Evolutionary conservation across 805 yeast species (phyloP), one percentile per base, ranked within the genome.

Genomic region (Metschnikowia lunata): DNA sequence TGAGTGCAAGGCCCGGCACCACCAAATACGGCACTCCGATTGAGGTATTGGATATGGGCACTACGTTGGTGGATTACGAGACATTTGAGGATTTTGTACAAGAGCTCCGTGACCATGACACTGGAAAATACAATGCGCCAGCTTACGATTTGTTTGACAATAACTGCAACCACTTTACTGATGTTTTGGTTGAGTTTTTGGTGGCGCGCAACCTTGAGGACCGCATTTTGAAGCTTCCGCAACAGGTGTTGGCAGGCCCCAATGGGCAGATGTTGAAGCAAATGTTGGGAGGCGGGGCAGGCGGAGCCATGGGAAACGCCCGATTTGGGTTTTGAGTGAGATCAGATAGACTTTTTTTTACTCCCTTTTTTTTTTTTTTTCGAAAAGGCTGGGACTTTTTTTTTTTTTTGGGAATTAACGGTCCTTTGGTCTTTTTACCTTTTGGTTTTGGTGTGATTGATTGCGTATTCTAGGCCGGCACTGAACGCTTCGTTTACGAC

Each of bases 151-250:
- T 82, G 46, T 79, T 82, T 46, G 71, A 72, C 42, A 82, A 82
- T 60, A 82, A 82, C 56, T 82, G 88, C 61, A 82, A 82, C 61
- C 83, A 83, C 61, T 82, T 83, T 62, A 71, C 83, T 14, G 75
- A 81, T 51, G 80, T 74, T 36, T 56, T 78, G 44, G 55, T 78
- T 34, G 80, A 81, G 53, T 82, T 82, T 49, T 60, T 81, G 46
- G 80, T 76, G 23, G 85, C 82, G 7, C 64, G 67, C 45, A 71
- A 65, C 40, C 66, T 83, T 33, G 88, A 85, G 10, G 68, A 67
- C 15, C 64, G 75, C 40, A 81, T 82, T 18, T 58, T 71, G 33
- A 59, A 66, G 14, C 66, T 82, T 15, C 87, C 88, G 0, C 69
- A 71, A 38, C 66, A 66, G 32, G 86, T 69, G 11, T 76, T 69